Evolutionary conservation across 352 stramenopile genomes (phyloP), one percentile per base, ranked within the genome.

Genomic region (Pythium rishiriense): DNA sequence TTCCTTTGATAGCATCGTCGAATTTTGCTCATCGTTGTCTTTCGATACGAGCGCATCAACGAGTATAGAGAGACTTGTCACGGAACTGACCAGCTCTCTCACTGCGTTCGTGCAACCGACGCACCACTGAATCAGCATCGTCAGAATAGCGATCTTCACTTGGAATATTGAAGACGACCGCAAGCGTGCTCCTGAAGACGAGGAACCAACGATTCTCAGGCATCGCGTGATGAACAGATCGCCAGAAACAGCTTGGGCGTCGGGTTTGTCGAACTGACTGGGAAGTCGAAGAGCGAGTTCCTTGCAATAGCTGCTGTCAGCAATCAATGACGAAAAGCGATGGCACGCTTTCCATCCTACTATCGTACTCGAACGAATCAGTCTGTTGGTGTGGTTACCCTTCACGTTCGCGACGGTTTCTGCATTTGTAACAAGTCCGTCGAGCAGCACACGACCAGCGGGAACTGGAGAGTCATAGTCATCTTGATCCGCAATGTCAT

Each of bases 311-410:
- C 57, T 63, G 39, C 80, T 90, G 59, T 76, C 68, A 0, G 42
- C 43, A 19, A 93, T 67, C 43, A 93, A 47, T 19, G 53, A 76
- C 5, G 69, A 42, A 39, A 91, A 73, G 39, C 85, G 82, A 73
- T 88, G 72, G 51, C 70, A 80, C 3, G 81, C 79, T 76, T 93
- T 93, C 85, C 85, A 91, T 5, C 73, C 66, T 8, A 81, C 15
- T 37, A 73, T 71, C 21, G 60, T 68, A 17, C 28, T 56, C 15
- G 49, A 56, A 7, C 56, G 41, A 3, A 69, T 25, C n/a, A 51
- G 31, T 42, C 21, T 47, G 51, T 54, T 52, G 10, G 55, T 31
- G 9, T 31, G 35, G 6, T 58, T 74, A 62, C 12, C 60, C 68
- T 55, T 52, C 24, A 33, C 41, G 24, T 2, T 43, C 9, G 39